Base-by-base conservation (phyloP, 75 land plant species). In the Selaginella tamariscina region DNA sequence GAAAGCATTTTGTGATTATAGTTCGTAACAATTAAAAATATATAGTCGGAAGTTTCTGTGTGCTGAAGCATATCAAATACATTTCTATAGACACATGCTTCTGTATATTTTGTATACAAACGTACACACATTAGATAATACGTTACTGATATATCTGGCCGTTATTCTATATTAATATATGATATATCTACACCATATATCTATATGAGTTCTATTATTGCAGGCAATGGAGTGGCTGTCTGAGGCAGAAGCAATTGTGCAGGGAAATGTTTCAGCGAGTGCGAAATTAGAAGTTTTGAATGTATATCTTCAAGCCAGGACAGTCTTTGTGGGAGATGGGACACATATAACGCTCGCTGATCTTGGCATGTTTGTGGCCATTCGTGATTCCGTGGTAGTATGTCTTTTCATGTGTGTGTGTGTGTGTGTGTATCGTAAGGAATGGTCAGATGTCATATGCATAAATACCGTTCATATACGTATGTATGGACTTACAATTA, bases 251-350 rank as follows among this genome's bases (percentile, higher is more conserved):
- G 65, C 32, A 24, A 72, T 85, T 72, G 67, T 71, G 15, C 15
- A 26, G 1, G 80, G 77, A 29, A 31, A 80, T 24, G 65, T 65
- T 33, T 54, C 73, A 0, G 55, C 67, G 54, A 29, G 31, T 32
- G 60, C 54, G 23, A 69, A 55, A 30, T 73, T 91, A 1, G 69
- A 69, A 33, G 72, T 1, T 1, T 56, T 91, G 20, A 79, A 88
- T 78, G 82, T 68, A 30, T 78, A 79, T 27, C 70, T 91, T 70
- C 56, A 54, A 33, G 31, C 59, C 24, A 82, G 70, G 32, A 77
- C 97, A 27, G 94, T 88, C 44, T 57, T 91, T 30, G 73, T 80
- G 70, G 93, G 94, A 11, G 27, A 70, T 74, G 97, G 97, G 2
- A 63, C 75, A 20, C 68, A 9, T 18, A 73, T 79, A 27, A 86